Evolutionary conservation across 257 asterid genomes (phyloP).

Genomic region (Plantago elongata): DNA sequence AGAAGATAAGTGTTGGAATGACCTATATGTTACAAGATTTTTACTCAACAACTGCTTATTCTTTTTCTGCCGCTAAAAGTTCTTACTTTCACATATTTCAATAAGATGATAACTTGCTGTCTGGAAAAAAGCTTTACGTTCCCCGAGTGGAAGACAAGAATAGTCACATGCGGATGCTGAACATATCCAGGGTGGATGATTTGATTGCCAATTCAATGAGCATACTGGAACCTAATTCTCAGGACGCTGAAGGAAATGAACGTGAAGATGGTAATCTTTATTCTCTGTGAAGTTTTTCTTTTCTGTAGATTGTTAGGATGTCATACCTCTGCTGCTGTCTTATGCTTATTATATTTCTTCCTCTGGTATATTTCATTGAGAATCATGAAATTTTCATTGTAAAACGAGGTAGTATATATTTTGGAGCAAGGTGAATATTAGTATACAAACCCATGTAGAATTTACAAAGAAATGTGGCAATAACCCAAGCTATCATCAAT

Average conservation of each 20-base stretch:
- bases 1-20: too few relatives aligned
- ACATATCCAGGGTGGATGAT: conserved; percentile 72
- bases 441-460: too few relatives aligned
- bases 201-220: conserved; percentile 84
- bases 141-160: conserved; percentile 94
- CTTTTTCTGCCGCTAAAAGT: conserved; percentile 5
- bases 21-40: too few relatives aligned
- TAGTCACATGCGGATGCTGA: conserved; percentile 88
- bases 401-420: too few relatives aligned
- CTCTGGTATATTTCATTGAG: too few relatives aligned
- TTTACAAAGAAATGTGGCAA: too few relatives aligned
- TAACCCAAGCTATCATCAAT: too few relatives aligned
- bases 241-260: conserved; percentile 71
- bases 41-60: not conserved
- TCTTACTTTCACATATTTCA: conserved; percentile 26
- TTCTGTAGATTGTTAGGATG: not conserved
- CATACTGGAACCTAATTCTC: conserved; percentile 76
- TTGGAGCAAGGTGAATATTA: too few relatives aligned
- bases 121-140: conserved; percentile 73
- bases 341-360: too few relatives aligned
- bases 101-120: conserved; percentile 50
- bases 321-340: too few relatives aligned
- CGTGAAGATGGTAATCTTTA: conserved; percentile 68
- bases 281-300: not conserved
- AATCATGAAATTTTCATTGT: too few relatives aligned